Conservation (phyloP, 1,284 basidiomycete genomes). For the Pseudozyma pruni region DNA sequence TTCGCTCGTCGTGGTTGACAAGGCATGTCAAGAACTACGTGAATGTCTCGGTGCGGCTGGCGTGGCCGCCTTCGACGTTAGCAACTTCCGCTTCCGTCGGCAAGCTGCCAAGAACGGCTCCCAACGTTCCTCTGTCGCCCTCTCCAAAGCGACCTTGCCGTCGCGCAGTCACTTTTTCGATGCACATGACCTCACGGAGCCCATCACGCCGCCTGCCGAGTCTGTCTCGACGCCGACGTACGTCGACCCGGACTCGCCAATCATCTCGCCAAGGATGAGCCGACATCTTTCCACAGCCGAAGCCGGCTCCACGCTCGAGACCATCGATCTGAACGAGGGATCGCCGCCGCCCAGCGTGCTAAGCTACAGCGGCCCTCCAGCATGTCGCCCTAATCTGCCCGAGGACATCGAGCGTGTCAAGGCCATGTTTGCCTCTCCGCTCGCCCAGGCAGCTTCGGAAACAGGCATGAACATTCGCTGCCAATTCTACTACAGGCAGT, state of each 20-base stretch:
- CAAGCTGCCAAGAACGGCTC: constrained; percentile 11
- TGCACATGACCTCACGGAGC: constrained; percentile 8
- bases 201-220: constrained; percentile 31
- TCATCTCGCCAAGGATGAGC: constrained; percentile 32
- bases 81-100: constrained; percentile 29
- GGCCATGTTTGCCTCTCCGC: constrained; percentile 16
- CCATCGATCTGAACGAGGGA: constrained; percentile 32
- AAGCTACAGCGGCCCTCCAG: constrained; percentile 18
- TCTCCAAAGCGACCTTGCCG: constrained; percentile 11
- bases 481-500: constrained; percentile 23
- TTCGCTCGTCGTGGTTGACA: constrained; percentile 29
- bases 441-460: constrained; percentile 23
- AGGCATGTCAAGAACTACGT: constrained; percentile 28
- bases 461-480: constrained; percentile 37
- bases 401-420: constrained; percentile 26
- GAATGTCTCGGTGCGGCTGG: constrained; percentile 33
- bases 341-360: constrained; percentile 30
- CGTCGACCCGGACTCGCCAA: constrained; percentile 28
- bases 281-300: constrained; percentile 20
- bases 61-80: constrained; percentile 37
- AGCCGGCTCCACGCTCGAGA: background rate
- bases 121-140: constrained; percentile 17
- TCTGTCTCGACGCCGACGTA: constrained; percentile 15
- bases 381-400: constrained; percentile 26
- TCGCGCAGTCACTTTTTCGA: constrained; percentile 16